Evolutionary conservation across 2,329 filamentous ascomycete species (phyloP), one percentile per base, ranked within the genome.

Genomic region (Lasiodiplodia sp.): DNA sequence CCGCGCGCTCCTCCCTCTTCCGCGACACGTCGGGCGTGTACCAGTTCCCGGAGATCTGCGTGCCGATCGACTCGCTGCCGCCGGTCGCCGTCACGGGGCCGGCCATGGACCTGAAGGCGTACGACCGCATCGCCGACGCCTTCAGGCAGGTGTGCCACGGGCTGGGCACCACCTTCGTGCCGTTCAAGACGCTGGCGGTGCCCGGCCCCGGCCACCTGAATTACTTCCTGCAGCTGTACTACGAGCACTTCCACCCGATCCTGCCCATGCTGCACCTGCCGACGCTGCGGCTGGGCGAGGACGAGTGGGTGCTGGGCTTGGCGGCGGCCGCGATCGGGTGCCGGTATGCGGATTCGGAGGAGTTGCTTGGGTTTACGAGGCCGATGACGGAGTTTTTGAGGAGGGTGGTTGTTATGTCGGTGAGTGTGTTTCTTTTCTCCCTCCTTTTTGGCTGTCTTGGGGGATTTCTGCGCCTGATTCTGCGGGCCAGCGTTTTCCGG

Each of bases 311-410:
- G 12, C 58, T 68, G 3, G 57, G 44, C 0, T 25, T 68, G 28
- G 55, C 67, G 0, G 51, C 60, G 3, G 67, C 67, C 0, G 58
- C 67, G 14, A 44, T 65, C 3, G 67, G 67, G 3, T 63, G 57
- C 25, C 28, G 60, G 7, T 68, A 64, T 25, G 31, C 67, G 18
- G 56, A 63, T 18, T 44, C 44, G 3, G 56, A 63, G 34, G 67
- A 68, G 34, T 37, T 68, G 8, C n/a, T 53, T 18, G 38, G 47
- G 3, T 65, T 60, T 2, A 44, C 56, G 4, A 11, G 49, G 18
- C 58, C 67, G 2, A 64, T 68, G 47, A 60, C 47, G 12, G 67
- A 68, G 21, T 68, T 68, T 25, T 23, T 68, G 31, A 58, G 67
- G 11, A 31, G 67, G 8, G 56, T 63, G 12, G n/a, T 55, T 18